Conservation (phyloP, 805 yeast species). For the Wickerhamomyces pijperi region DNA sequence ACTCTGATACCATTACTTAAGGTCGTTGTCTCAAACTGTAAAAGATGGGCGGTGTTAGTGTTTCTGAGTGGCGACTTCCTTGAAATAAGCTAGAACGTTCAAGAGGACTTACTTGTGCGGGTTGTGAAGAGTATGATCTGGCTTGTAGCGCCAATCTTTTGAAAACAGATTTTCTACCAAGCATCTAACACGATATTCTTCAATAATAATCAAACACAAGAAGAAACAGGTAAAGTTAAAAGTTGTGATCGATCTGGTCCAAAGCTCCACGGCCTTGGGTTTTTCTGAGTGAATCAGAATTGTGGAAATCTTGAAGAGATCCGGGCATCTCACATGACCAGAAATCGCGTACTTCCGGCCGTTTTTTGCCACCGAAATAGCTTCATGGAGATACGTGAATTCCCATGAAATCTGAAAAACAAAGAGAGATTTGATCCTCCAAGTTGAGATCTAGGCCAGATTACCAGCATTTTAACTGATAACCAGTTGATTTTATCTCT, state of each 20-base stretch:
- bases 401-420: too few relatives aligned
- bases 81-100: too few relatives aligned
- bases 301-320: background rate
- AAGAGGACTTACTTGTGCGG: slow-evolving; percentile 8
- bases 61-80: slow-evolving; percentile 15
- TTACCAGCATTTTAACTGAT: background rate
- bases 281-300: too few relatives aligned
- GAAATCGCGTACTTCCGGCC: background rate
- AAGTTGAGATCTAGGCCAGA: too few relatives aligned
- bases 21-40: slow-evolving; percentile 22
- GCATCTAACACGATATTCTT: slow-evolving; percentile 7
- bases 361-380: background rate
- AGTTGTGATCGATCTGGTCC: too few relatives aligned
- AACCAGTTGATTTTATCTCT: too few relatives aligned
- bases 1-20: slow-evolving; percentile 71
- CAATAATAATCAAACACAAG: too few relatives aligned
- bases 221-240: too few relatives aligned
- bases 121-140: slow-evolving; percentile 13
- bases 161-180: slow-evolving; percentile 3
- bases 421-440: too few relatives aligned
- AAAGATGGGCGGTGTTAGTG: slow-evolving; percentile 2
- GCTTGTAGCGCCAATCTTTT: background rate
- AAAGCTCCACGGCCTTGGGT: too few relatives aligned
- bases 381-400: too few relatives aligned
- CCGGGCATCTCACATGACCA: background rate